A percentile compares a stretch with the other conserved stretches of the same genome.
These are phyloP conservation scores for Lasiodiplodia hormozganensis DNA, from an alignment of 2,329 filamentous ascomycete species.

Conservation along the genomic window DNA sequence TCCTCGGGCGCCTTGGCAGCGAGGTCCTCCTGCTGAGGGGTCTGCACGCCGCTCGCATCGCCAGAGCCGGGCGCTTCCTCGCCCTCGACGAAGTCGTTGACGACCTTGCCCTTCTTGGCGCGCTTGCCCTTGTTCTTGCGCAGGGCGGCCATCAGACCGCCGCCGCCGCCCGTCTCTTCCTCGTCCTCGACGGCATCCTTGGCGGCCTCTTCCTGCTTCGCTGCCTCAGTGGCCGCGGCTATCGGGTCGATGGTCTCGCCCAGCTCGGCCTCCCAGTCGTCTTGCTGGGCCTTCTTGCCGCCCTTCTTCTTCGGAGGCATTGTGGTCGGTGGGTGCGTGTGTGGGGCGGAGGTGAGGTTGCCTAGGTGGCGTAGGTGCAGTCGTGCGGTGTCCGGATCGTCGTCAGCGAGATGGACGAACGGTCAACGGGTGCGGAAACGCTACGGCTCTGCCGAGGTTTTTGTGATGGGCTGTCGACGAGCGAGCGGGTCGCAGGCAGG, in stretches of 20 bases:
- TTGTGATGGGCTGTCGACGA: slow-evolving; percentile 1
- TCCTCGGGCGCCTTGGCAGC: slow-evolving; percentile 78
- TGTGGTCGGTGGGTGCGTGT: slow-evolving; percentile 39
- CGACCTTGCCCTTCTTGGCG: slow-evolving; percentile 84
- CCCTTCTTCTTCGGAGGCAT: slow-evolving; percentile 98
- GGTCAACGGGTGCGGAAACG: not conserved
- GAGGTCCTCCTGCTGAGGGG: slow-evolving; percentile 46
- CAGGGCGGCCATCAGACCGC: slow-evolving; percentile 57
- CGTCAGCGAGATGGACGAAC: slow-evolving; percentile 3
- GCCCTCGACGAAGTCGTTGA: slow-evolving; percentile 75
- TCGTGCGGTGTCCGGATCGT: not conserved
- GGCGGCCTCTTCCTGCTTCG: slow-evolving; percentile 43
- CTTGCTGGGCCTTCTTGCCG: slow-evolving; percentile 79
- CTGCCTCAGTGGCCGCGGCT: slow-evolving; percentile 52
- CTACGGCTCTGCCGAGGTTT: slow-evolving; percentile 12
- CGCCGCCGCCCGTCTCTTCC: slow-evolving; percentile 57
- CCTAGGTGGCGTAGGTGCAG: not conserved
- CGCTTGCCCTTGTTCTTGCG: slow-evolving; percentile 66
- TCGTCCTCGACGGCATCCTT: slow-evolving; percentile 53
- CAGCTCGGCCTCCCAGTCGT: slow-evolving; percentile 94
- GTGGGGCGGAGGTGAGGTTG: not conserved
- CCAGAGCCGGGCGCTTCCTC: slow-evolving; percentile 60
- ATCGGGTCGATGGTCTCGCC: slow-evolving; percentile 76
- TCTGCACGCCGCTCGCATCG: slow-evolving; percentile 48
- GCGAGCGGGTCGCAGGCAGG: not conserved